Evolutionary conservation across 2,329 filamentous ascomycete genomes (phyloP).

Genomic region (Ophiostoma himal-ulmi): DNA sequence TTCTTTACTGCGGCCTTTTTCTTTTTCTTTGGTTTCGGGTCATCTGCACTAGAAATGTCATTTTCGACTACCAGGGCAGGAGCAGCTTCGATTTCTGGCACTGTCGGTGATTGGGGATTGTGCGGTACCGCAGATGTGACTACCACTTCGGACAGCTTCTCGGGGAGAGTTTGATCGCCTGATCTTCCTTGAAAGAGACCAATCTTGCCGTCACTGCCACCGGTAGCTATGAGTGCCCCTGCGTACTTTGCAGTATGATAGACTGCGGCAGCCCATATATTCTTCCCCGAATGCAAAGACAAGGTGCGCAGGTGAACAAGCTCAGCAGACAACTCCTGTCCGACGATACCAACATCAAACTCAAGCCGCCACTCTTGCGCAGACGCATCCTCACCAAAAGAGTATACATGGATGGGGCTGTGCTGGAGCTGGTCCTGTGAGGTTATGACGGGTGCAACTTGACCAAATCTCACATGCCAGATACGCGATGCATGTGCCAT

Average conservation of each 20-base stretch:
- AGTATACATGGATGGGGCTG: conserved; percentile 47
- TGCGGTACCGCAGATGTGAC: not conserved
- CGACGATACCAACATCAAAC: conserved; percentile 34
- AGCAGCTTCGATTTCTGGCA: not conserved
- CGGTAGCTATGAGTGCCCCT: conserved; percentile 55
- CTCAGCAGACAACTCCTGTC: conserved; percentile 25
- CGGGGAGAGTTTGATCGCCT: not conserved
- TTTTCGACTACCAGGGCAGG: not conserved
- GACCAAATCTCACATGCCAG: conserved; percentile 69
- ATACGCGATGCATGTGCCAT: conserved; percentile 90
- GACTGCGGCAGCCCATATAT: conserved; percentile 72
- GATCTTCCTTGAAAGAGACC: conserved; percentile 37
- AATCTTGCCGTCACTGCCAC: conserved; percentile 76
- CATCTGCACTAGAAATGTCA: no score
- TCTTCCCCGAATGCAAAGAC: conserved; percentile 73
- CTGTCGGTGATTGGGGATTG: not conserved
- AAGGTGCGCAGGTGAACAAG: conserved; percentile 52
- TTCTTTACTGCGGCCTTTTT: conserved; percentile 2
- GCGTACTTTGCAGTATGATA: conserved; percentile 26
- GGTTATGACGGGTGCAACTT: not conserved
- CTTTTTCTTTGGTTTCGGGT: not conserved
- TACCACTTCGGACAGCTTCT: not conserved
- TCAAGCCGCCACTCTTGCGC: conserved; percentile 63
- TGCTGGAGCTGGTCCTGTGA: not conserved
- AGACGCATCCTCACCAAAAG: conserved; percentile 80